These are phyloP conservation scores for Grosmannia serpens DNA, from an alignment of 2,329 filamentous ascomycete genomes.

Conservation along the genomic window DNA sequence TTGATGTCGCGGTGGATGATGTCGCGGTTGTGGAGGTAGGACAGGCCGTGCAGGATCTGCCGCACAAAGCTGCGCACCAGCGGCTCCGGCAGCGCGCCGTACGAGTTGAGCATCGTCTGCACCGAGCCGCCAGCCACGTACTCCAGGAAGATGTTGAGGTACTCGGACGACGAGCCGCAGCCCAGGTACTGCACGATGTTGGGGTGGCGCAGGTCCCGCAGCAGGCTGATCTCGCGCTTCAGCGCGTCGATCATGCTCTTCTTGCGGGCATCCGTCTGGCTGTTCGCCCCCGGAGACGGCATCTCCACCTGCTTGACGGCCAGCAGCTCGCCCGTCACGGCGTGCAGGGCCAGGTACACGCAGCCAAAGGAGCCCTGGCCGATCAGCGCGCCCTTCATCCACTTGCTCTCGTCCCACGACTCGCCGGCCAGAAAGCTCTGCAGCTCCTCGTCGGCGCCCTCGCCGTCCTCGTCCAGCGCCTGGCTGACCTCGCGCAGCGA, in stretches of 20 bases:
- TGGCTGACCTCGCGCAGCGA: constrained; percentile 77
- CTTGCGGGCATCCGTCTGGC: constrained; percentile 78
- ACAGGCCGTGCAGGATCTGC: constrained; percentile 85
- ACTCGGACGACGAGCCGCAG: constrained; percentile 79
- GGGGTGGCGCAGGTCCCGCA: constrained; percentile 86
- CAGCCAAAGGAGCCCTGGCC: constrained; percentile 94
- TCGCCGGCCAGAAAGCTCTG: constrained; percentile 84
- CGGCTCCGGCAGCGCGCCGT: constrained; percentile 86
- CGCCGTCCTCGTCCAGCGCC: constrained; percentile 79
- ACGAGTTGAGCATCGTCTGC: constrained; percentile 96
- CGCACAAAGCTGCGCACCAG: constrained; percentile 93
- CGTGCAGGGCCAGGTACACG: constrained; percentile 89
- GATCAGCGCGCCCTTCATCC: constrained; percentile 98
- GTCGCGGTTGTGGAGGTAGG: constrained; percentile 84
- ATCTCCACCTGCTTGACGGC: constrained; percentile 97
- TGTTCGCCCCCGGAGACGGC: constrained; percentile 64
- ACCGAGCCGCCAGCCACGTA: constrained; percentile 97
- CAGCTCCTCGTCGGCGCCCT: constrained; percentile 81
- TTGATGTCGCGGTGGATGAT: constrained; percentile 99
- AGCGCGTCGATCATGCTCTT: constrained; percentile 97
- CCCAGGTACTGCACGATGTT: constrained; percentile 98
- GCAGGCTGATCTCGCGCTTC: constrained; percentile 88
- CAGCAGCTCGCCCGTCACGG: constrained; percentile 92
- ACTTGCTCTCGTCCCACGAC: constrained; percentile 93
- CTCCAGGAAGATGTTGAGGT: constrained; percentile 99